Evolutionary conservation across 805 yeast species (phyloP), one percentile per base, ranked within the genome.

Genomic region (Yamadazyma philogaea): DNA sequence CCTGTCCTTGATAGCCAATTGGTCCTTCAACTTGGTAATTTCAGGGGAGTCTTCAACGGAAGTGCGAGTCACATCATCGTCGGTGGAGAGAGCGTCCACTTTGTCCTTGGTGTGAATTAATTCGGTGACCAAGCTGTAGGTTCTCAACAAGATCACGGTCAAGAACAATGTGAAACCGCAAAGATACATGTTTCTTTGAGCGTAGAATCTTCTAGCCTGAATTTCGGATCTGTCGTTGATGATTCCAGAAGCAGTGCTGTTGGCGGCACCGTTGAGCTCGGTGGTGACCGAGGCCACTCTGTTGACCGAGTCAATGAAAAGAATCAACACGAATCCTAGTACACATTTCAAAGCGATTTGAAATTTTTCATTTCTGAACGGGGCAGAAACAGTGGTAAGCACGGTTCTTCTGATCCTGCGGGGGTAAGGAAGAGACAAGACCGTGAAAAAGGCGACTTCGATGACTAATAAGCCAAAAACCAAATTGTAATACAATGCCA

Each of bases 101-200:
- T 71, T 74, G 56, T 78, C 88, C 73, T 81, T 84, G 55, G 81
- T 75, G 45, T 68, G 67, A 39, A 84, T 63, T 62, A 88, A 71
- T 56, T 85, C 93, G 37, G 81, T 82, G 22, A 87, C 95, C 51
- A 89, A 72, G 3, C 79, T 72, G 62, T 86, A 88, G 2, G 96
- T 88, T 67, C 97, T 78, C 57, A 84, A 81, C 52, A 90, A 80
- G 40, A 88, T 84, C 57, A 90, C 73, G 1, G 96, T 86, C 56
- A 93, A 72, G 62, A 93, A 93, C 61, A 93, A 76, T 2, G 98
- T 89, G 66, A 90, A 88, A 1, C 99, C 99, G 53, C 96, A 88
- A 39, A 93, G 74, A 56, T 93, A 93, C 83, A 89, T 80, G 72
- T 93, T 93, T 70, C 99, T 81, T 70, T 93, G 99, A 16, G 97